Conservation (phyloP, 495 filamentous ascomycete species). For the Xylaria nigripes region DNA sequence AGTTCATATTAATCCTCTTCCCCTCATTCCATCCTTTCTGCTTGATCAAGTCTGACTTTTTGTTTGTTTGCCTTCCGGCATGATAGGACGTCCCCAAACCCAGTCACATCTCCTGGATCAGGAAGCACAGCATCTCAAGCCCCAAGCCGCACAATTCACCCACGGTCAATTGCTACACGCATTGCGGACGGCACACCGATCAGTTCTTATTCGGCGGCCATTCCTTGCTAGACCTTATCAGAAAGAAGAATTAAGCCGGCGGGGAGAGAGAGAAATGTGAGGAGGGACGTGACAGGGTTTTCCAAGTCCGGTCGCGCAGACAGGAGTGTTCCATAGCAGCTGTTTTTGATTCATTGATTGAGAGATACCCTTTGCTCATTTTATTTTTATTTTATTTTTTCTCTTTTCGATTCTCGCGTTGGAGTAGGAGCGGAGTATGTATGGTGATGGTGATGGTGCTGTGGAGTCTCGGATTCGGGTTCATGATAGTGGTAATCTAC, state of each 20-base stretch:
- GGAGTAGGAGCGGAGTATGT: no score
- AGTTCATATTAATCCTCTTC: background rate
- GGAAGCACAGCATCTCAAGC: background rate
- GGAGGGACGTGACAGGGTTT: background rate
- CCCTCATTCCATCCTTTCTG: no score
- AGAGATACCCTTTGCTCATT: no score
- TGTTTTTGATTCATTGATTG: no score
- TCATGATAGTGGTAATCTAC: no score
- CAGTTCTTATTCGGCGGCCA: constrained; percentile 27
- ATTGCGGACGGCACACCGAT: constrained; percentile 28
- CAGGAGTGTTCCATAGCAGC: no score
- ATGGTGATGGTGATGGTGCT: no score
- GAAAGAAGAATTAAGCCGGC: constrained; percentile 15
- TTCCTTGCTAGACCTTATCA: constrained; percentile 12
- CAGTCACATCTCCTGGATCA: constrained; percentile 1
- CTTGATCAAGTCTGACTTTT: no score
- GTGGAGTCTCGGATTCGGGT: no score
- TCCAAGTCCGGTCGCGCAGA: background rate
- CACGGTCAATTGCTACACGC: constrained; percentile 28
- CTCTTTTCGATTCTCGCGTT: no score
- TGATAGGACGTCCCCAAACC: background rate
- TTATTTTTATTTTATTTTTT: no score
- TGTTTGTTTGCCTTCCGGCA: no score
- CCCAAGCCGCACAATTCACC: constrained; percentile 17
- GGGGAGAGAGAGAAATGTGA: background rate